Conservation (phyloP, 139 green algal genomes). For the Zygnema circumcarinatum region DNA sequence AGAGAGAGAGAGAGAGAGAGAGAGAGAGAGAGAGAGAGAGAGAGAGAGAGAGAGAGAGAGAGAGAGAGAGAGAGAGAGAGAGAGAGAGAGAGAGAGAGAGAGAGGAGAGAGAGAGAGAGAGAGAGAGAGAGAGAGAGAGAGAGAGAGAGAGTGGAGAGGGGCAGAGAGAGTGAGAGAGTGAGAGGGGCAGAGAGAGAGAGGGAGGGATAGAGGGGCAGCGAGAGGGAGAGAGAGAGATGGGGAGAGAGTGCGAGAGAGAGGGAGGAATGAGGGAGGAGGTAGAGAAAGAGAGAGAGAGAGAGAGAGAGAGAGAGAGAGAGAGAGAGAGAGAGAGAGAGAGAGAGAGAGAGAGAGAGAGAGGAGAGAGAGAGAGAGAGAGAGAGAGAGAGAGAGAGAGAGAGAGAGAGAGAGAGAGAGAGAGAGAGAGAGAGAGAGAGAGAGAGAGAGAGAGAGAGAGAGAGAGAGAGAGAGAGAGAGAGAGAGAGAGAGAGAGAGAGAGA, state of each 20-base stretch:
- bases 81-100: neutral
- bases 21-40: too few relatives aligned
- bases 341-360: neutral
- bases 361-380: neutral
- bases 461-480: neutral
- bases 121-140: neutral
- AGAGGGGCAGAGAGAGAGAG: conserved; percentile 3
- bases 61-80: too few relatives aligned
- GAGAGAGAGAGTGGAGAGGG: neutral
- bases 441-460: neutral
- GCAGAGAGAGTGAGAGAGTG: neutral
- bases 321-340: neutral
- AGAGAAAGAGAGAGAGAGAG: neutral
- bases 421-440: neutral
- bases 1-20: too few relatives aligned
- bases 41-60: too few relatives aligned
- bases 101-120: conserved; percentile 2
- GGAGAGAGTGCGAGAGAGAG: neutral
- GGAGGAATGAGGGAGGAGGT: conserved; percentile 3
- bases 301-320: neutral
- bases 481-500: neutral
- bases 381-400: neutral
- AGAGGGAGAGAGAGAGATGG: conserved; percentile 13
- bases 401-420: neutral
- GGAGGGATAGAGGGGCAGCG: too few relatives aligned